These are phyloP conservation scores for Exophiala sideris DNA, from an alignment of 2,329 filamentous ascomycete species.

Conservation along the genomic window DNA sequence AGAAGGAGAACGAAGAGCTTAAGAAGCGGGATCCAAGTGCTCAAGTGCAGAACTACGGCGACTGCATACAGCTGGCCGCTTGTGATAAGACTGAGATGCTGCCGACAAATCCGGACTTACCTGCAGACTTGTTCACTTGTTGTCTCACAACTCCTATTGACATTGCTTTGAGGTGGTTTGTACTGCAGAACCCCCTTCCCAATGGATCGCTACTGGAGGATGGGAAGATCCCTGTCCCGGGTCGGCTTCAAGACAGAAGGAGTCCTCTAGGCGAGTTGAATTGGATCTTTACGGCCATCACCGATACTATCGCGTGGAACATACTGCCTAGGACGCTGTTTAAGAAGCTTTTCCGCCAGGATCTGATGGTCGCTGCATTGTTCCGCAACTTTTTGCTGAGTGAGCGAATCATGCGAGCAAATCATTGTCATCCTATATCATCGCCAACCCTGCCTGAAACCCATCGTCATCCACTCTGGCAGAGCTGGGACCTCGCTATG, in stretches of 20 bases:
- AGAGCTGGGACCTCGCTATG: slow-evolving; percentile 95
- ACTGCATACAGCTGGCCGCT: slow-evolving; percentile 88
- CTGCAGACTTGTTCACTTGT: slow-evolving; percentile 91
- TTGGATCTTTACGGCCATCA: slow-evolving; percentile 99
- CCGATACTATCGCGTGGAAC: slow-evolving; percentile 98
- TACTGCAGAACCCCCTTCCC: slow-evolving; percentile 79
- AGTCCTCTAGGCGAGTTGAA: slow-evolving; percentile 95
- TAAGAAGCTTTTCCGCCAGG: slow-evolving; percentile 94
- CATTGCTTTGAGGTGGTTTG: slow-evolving; percentile 95
- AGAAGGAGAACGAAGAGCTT: slow-evolving; percentile 77
- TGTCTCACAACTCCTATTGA: slow-evolving; percentile 96
- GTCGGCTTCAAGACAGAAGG: slow-evolving; percentile 84
- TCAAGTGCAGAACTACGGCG: slow-evolving; percentile 63
- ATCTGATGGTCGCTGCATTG: slow-evolving; percentile 96
- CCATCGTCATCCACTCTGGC: slow-evolving; percentile 91
- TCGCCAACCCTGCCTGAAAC: slow-evolving; percentile 91
- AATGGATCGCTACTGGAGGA: slow-evolving; percentile 70
- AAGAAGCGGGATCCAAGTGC: slow-evolving; percentile 71
- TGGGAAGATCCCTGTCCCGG: slow-evolving; percentile 77
- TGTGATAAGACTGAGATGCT: slow-evolving; percentile 88
- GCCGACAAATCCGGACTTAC: slow-evolving; percentile 88
- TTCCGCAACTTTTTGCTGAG: slow-evolving; percentile 95
- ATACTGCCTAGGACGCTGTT: slow-evolving; percentile 85
- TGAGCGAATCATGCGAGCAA: slow-evolving; percentile 92
- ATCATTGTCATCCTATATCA: slow-evolving; percentile 92